Conservation (phyloP, 148 eudicot genomes). For the Cornus suecica region DNA sequence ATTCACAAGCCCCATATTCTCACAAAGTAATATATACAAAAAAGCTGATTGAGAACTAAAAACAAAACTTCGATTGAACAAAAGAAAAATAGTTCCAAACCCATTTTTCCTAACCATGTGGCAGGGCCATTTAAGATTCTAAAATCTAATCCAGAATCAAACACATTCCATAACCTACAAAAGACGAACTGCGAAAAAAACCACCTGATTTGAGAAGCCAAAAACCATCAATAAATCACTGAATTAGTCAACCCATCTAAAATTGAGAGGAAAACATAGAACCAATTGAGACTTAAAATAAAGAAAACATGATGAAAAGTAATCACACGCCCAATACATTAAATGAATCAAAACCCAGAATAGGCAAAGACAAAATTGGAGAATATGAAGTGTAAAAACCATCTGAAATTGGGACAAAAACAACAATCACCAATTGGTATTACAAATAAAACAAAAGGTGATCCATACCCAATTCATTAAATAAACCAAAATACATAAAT, state of each 20-base stretch:
- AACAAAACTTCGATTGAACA: background rate
- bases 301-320: no score
- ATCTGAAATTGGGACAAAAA: no score
- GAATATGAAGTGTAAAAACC: no score
- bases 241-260: background rate
- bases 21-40: background rate
- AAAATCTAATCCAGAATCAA: background rate
- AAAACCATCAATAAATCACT: background rate
- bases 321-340: no score
- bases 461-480: no score
- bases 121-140: background rate
- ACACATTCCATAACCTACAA: background rate
- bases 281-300: slow-evolving; percentile 5
- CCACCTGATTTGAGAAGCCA: background rate
- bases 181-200: background rate
- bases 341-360: no score
- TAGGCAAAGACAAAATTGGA: no score
- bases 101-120: background rate
- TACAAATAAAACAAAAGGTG: no score
- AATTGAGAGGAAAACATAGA: background rate
- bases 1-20: background rate
- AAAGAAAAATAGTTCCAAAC: background rate
- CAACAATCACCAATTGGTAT: no score
- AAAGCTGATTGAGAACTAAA: background rate
- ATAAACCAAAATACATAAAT: no score